Conservation (phyloP, 2,329 filamentous ascomycete species). For the Scedosporium dehoogii region DNA sequence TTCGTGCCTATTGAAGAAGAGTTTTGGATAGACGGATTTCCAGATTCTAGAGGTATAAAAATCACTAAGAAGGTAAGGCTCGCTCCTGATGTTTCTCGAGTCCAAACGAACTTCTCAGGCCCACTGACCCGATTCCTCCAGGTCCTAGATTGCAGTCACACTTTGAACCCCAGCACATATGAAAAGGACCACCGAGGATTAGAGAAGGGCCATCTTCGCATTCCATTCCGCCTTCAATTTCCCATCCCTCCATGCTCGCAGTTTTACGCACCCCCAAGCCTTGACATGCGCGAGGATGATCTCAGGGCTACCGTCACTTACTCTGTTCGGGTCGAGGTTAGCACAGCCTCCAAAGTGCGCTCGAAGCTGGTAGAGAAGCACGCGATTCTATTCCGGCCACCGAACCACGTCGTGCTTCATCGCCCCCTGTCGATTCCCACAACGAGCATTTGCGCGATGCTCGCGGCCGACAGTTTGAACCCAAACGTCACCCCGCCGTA, state of each 20-base stretch:
- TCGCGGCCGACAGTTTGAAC: not conserved
- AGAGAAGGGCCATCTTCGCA: not conserved
- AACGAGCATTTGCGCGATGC: not conserved
- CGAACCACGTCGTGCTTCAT: not conserved
- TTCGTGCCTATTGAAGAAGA: not conserved
- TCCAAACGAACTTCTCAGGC: not conserved
- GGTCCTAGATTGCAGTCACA: not conserved
- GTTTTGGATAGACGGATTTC: not conserved
- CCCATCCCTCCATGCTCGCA: not conserved
- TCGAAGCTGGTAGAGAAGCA: not conserved
- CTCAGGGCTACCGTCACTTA: not conserved
- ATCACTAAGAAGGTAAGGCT: not conserved
- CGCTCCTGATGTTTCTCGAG: not conserved
- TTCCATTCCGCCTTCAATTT: not conserved
- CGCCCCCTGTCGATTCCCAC: not conserved
- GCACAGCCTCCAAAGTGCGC: not conserved
- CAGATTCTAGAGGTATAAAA: not conserved
- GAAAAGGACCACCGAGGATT: not conserved
- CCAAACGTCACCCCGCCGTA: not conserved
- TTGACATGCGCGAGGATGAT: not conserved
- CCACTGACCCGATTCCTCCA: not conserved
- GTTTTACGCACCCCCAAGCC: not conserved
- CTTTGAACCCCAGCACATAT: not conserved
- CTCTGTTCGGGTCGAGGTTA: not conserved
- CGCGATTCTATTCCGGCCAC: not conserved